Evolutionary conservation across 2,329 filamentous ascomycete species (phyloP).

Genomic region (Colletotrichum godetiae): DNA sequence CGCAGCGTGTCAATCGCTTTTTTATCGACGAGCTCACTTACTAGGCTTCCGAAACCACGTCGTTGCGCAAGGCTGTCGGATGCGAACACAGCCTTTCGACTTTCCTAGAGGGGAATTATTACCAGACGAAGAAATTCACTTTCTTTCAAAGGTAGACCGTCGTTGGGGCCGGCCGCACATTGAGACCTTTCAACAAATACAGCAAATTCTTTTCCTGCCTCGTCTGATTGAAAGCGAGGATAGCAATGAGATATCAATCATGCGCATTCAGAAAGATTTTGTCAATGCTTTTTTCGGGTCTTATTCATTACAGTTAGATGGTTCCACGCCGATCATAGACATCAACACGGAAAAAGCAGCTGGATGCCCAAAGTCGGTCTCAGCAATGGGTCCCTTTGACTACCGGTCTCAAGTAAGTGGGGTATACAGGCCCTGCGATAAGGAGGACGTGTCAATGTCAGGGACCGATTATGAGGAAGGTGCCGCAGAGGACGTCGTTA

Average conservation of each 20-base stretch:
- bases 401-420: too few relatives aligned
- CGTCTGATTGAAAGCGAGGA: not conserved
- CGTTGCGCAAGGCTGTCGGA: not conserved
- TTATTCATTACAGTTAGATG: not conserved
- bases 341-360: not conserved
- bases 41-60: constrained; percentile 24
- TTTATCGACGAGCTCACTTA: constrained; percentile 25
- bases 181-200: constrained; percentile 1
- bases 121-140: constrained; percentile 2
- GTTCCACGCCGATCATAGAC: not conserved
- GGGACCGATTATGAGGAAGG: not conserved
- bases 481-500: not conserved
- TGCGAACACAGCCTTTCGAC: not conserved
- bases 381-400: too few relatives aligned
- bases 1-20: constrained; percentile 11
- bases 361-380: too few relatives aligned
- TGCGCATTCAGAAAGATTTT: constrained; percentile 3
- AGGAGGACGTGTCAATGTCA: not conserved
- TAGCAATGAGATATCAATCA: not conserved
- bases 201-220: constrained; percentile 8
- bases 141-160: constrained; percentile 1
- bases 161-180: constrained; percentile 7
- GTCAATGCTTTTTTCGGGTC: constrained; percentile 2
- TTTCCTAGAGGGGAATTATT: not conserved
- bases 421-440: not conserved